Evolutionary conservation across 257 asterid species (phyloP), one percentile per base, ranked within the genome.

Genomic region (Nicotiana tomentosiformis): DNA sequence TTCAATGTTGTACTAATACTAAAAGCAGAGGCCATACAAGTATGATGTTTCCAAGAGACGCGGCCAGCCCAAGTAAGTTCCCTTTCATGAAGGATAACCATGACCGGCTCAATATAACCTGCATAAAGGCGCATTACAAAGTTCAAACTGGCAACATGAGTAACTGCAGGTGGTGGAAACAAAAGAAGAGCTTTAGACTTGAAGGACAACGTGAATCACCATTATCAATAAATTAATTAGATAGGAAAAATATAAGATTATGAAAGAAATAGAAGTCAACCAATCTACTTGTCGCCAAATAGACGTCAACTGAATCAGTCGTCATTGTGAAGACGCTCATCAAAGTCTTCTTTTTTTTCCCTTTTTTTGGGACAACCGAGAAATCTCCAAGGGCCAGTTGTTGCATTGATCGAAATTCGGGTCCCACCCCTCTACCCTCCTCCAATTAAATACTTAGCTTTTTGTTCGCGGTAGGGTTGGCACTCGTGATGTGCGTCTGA

Each of bases 21-120:
- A 88, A 96, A 93, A 64, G 98, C 98, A 84, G 99, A 92, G 68
- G 94, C 87, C 95, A 89, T 94, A 85, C 98, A 93, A 51, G 98
- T 94, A 78, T 93, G 97, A 84, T 92, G 95, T 85, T 96, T 96
- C 92, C 93, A 96, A 72, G 97, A 90, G 81, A 92, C 94, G 66
- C 97, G 93, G 77, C 99, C 99, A 65, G 99, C 97, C 99, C 99
- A 96, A 51, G 99, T 96, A 88, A 90, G 98, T 90, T 96, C 99
- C 77, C 83, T 88, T 82, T 96, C 98, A 69, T 96, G 98, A 84
- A 96, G 96, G 89, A 96, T 94, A 80, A 94, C 99, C 91, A 93
- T 89, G 82, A 96, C 98, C 83, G 99, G 98, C 88, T 96, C 99
- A 86, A 94, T 96, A 85, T 96, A 96, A 87, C 99, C 99, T 96